phyloP scores from a whole-genome alignment of 257 asterid species.

The Solanum appendiculatum region DNA sequence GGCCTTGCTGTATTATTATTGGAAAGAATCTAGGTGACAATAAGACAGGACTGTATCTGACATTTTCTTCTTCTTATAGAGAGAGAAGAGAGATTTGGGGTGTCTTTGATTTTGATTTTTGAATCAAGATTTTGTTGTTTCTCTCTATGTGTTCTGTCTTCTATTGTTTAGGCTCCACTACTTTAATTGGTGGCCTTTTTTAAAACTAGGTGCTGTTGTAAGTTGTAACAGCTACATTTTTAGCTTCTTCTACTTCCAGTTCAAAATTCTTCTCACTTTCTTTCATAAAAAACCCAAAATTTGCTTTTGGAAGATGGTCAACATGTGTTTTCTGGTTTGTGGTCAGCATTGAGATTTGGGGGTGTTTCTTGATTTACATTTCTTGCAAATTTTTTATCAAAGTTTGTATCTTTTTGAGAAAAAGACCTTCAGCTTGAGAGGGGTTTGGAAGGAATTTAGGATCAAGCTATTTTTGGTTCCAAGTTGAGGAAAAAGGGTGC shows the following conservation, averaged over 20 bases:
- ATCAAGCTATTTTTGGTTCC: slow-evolving; percentile 21
- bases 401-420: neutral
- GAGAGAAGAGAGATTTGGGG: slow-evolving; percentile 2
- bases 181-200: slow-evolving; percentile 8
- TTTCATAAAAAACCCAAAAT: neutral
- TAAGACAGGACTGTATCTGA: slow-evolving; percentile 29
- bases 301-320: neutral
- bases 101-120: slow-evolving; percentile 25
- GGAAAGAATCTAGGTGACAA: neutral
- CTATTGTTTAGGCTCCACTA: slow-evolving; percentile 6
- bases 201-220: neutral
- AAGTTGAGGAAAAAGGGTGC: slow-evolving; percentile 9
- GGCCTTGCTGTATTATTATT: neutral
- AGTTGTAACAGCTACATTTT: slow-evolving; percentile 5
- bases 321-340: neutral
- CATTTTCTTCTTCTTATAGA: slow-evolving; percentile 20
- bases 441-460: slow-evolving; percentile 1
- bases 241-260: neutral
- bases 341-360: neutral
- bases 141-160: slow-evolving; percentile 15
- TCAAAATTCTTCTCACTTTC: neutral
- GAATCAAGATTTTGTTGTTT: slow-evolving; percentile 22
- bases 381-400: neutral
- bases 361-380: neutral
- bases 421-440: neutral